A percentile compares a stretch with the other conserved stretches of the same genome.
Evolutionary conservation across 2,329 filamentous ascomycete genomes (phyloP).

Genomic region (Diaporthe destruens): DNA sequence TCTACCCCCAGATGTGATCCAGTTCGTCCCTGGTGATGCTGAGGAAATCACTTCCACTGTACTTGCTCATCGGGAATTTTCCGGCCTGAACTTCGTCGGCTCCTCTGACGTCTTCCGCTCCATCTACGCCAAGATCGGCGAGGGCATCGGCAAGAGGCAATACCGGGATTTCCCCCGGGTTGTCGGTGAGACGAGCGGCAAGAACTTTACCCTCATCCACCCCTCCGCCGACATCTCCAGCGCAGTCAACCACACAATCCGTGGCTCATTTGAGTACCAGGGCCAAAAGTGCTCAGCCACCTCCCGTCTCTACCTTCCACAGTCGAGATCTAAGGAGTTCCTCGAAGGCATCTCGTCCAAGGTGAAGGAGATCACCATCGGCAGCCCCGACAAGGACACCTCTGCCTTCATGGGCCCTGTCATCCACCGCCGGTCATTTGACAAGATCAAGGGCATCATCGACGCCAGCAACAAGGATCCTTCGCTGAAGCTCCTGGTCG

Average conservation of each 20-base stretch:
- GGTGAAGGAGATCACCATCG: constrained; percentile 50
- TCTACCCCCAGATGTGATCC: constrained; percentile 88
- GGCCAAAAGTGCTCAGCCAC: constrained; percentile 66
- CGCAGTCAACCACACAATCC: constrained; percentile 60
- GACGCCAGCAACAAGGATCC: constrained; percentile 59
- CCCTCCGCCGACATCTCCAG: constrained; percentile 59
- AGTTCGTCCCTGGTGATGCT: constrained; percentile 92
- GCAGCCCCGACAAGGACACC: constrained; percentile 49
- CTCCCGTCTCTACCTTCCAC: constrained; percentile 68
- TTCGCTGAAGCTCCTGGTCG: constrained; percentile 57
- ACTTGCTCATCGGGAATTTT: constrained; percentile 82
- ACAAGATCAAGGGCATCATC: constrained; percentile 58
- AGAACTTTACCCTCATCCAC: constrained; percentile 67
- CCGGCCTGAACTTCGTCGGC: constrained; percentile 92
- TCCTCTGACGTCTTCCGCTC: constrained; percentile 91
- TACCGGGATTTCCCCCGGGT: constrained; percentile 79
- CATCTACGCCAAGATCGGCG: constrained; percentile 87
- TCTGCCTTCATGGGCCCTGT: constrained; percentile 61
- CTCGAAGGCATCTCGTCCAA: constrained; percentile 54
- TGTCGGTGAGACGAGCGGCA: constrained; percentile 65
- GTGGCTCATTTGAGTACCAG: constrained; percentile 63
- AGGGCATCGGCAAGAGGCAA: constrained; percentile 82
- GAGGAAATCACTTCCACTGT: constrained; percentile 84
- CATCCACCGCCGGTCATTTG: constrained; percentile 61
- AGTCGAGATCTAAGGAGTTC: constrained; percentile 55